Percentiles rank a stretch among this genome's conserved stretches.
phyloP scores from a whole-genome alignment of 805 yeast species.

The Lipomyces lipofer region DNA sequence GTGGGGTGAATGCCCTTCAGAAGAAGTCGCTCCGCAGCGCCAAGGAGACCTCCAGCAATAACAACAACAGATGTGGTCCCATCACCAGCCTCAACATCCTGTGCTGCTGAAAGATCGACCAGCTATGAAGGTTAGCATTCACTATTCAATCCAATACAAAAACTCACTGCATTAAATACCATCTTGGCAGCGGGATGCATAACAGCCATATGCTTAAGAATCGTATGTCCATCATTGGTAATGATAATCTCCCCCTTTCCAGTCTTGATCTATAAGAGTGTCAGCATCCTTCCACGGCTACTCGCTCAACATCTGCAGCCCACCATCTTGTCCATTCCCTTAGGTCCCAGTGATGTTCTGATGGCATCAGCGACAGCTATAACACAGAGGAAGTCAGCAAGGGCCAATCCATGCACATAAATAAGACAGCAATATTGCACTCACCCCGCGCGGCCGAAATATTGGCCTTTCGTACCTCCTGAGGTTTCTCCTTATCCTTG shows the following conservation, averaged over 20 bases:
- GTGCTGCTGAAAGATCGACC: conserved; percentile 97
- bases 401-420: not conserved
- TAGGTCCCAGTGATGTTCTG: conserved; percentile 94
- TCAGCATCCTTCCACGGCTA: not conserved
- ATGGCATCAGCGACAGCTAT: conserved; percentile 90
- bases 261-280: conserved; percentile 60
- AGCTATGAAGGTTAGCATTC: conserved; percentile 37
- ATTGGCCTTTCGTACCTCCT: conserved; percentile 85
- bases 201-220: conserved; percentile 95
- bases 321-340: conserved; percentile 98
- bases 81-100: conserved; percentile 99
- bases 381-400: not conserved
- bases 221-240: conserved; percentile 98
- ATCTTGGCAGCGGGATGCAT: conserved; percentile 98
- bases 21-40: conserved; percentile 90
- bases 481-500: conserved; percentile 91
- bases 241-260: conserved; percentile 88
- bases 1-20: conserved; percentile 93
- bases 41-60: conserved; percentile 87
- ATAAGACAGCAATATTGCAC: conserved; percentile 1
- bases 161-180: conserved; percentile 40
- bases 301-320: not conserved
- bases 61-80: conserved; percentile 98
- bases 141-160: too few relatives aligned
- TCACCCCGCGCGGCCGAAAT: conserved; percentile 76